Conservation (phyloP, 2,329 filamentous ascomycete species). For the Aspergillus eucalypticola region DNA sequence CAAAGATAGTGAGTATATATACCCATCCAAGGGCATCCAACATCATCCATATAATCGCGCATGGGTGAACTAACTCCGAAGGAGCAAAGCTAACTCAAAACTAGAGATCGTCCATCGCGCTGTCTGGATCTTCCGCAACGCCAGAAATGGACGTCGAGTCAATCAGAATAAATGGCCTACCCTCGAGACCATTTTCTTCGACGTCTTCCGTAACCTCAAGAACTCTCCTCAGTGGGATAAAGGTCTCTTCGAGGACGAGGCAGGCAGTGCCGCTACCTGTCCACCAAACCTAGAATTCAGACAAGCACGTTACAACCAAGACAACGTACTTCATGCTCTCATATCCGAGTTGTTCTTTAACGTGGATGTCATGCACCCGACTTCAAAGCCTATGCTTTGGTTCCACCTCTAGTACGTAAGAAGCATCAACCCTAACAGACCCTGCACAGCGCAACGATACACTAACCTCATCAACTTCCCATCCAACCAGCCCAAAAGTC, state of each 20-base stretch:
- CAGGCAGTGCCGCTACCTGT: background rate
- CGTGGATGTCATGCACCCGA: constrained; percentile 13
- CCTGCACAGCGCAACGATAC: too few relatives aligned
- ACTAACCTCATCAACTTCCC: background rate
- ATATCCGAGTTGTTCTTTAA: constrained; percentile 24
- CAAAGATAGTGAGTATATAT: constrained; percentile 18
- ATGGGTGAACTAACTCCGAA: background rate
- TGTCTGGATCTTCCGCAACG: constrained; percentile 27
- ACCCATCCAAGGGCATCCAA: background rate
- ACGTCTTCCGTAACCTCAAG: constrained; percentile 26
- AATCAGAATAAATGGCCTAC: constrained; percentile 25
- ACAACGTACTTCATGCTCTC: constrained; percentile 27
- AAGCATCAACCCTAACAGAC: too few relatives aligned
- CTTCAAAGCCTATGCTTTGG: too few relatives aligned
- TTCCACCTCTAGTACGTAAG: too few relatives aligned
- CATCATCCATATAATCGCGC: background rate
- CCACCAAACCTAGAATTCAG: constrained; percentile 8
- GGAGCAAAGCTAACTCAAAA: background rate
- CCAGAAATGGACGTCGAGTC: constrained; percentile 20
- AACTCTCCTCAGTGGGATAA: constrained; percentile 23
- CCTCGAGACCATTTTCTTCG: constrained; percentile 25
- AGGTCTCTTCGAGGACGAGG: constrained; percentile 23
- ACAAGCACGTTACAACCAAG: constrained; percentile 18
- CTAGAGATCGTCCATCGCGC: constrained; percentile 21
- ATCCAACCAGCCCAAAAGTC: constrained; percentile 18